Percentiles rank a stretch among this genome's conserved stretches.
phyloP scores from a whole-genome alignment of 306 rosid genomes.

The Carpinus viminea region DNA sequence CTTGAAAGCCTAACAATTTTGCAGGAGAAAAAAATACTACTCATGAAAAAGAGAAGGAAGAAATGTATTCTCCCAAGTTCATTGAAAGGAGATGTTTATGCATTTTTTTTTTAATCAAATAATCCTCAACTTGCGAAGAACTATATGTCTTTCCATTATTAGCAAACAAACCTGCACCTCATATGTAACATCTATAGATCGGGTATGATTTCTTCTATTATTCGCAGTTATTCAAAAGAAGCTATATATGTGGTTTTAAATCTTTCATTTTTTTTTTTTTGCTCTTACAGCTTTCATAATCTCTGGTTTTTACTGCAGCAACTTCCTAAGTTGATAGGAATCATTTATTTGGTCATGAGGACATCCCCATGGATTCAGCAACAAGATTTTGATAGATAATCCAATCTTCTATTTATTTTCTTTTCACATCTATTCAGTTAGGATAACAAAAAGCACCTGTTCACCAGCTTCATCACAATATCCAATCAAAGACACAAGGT shows the following conservation, averaged over 20 bases:
- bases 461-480: constrained; percentile 83
- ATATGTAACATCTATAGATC: neutral
- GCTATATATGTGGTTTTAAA: neutral
- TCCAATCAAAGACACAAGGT: constrained; percentile 79
- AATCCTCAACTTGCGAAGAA: neutral
- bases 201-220: constrained; percentile 1
- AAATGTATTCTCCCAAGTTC: constrained; percentile 3
- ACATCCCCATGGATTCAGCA: constrained; percentile 2
- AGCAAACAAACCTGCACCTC: neutral
- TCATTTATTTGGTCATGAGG: neutral
- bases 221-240: neutral
- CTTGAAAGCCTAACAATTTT: neutral
- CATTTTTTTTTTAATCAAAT: neutral
- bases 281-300: neutral
- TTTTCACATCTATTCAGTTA: neutral
- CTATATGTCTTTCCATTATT: neutral
- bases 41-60: constrained; percentile 6
- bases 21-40: neutral
- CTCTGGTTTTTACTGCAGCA: no score
- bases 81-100: neutral
- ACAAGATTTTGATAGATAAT: neutral
- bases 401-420: neutral
- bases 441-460: constrained; percentile 41
- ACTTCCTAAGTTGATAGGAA: neutral
- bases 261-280: neutral